Percentiles rank a stretch among this genome's conserved stretches.
Evolutionary conservation across 1,284 basidiomycete genomes (phyloP).

Genomic region (Rugosomyces carneus): DNA sequence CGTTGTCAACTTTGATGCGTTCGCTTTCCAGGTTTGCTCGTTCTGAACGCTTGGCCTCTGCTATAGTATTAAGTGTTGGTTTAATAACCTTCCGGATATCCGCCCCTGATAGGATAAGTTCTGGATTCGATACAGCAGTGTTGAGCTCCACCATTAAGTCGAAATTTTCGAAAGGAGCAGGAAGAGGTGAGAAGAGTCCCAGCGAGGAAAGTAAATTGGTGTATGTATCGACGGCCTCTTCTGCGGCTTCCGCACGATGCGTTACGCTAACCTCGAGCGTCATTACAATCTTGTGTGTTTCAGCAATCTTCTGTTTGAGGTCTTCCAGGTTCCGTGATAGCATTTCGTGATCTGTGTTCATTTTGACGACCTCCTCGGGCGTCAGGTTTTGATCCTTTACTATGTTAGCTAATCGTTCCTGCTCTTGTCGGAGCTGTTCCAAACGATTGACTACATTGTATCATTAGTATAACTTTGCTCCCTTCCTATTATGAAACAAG

Average conservation of each 20-base stretch:
- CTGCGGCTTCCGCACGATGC: constrained; percentile 70
- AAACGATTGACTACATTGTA: constrained; percentile 43
- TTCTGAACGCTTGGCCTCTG: constrained; percentile 63
- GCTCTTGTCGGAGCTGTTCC: constrained; percentile 56
- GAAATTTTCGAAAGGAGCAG: constrained; percentile 59
- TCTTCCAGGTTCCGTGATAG: constrained; percentile 68
- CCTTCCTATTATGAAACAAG: neutral
- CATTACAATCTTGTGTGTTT: constrained; percentile 64
- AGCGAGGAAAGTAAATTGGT: constrained; percentile 66
- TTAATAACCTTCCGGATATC: constrained; percentile 66
- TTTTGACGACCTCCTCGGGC: constrained; percentile 78
- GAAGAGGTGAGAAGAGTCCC: constrained; percentile 64
- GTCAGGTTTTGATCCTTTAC: constrained; percentile 81
- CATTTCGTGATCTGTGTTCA: constrained; percentile 81
- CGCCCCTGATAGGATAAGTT: constrained; percentile 55
- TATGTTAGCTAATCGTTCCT: constrained; percentile 53
- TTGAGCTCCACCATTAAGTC: constrained; percentile 75
- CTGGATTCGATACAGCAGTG: constrained; percentile 60
- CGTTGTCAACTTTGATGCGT: constrained; percentile 71
- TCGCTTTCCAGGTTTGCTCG: constrained; percentile 67
- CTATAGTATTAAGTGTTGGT: constrained; percentile 63
- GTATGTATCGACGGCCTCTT: constrained; percentile 74
- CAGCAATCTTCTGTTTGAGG: constrained; percentile 65
- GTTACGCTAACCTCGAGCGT: constrained; percentile 75
- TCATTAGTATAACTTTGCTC: constrained; percentile 6